Conservation (phyloP, 768 basidiomycete species). For the Suillus occidentalis region DNA sequence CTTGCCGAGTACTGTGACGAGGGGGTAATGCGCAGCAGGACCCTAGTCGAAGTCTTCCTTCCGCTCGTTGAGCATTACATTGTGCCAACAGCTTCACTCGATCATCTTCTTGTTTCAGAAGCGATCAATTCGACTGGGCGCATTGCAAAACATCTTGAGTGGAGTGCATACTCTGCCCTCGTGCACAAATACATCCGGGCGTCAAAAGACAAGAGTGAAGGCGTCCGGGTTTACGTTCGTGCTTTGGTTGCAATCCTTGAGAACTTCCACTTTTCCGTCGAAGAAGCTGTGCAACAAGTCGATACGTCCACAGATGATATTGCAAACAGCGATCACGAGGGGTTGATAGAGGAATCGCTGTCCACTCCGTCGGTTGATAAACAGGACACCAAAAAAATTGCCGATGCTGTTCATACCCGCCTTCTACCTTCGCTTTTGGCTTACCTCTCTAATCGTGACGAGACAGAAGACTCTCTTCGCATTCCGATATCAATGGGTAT, state of each 20-base stretch:
- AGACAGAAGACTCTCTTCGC: constrained; percentile 80
- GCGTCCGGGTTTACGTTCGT: constrained; percentile 82
- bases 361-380: constrained; percentile 12
- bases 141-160: constrained; percentile 73
- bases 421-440: constrained; percentile 78
- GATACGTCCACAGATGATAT: constrained; percentile 27
- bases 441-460: constrained; percentile 82
- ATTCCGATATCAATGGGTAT: constrained; percentile 89
- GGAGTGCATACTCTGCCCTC: constrained; percentile 80
- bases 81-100: constrained; percentile 54
- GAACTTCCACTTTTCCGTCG: constrained; percentile 90
- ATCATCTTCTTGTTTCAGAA: constrained; percentile 90
- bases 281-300: constrained; percentile 43
- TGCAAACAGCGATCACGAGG: constrained; percentile 32
- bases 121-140: constrained; percentile 79
- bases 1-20: constrained; percentile 75
- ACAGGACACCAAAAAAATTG: constrained; percentile 41
- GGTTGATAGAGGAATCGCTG: constrained; percentile 16
- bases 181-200: constrained; percentile 81
- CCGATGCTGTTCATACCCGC: constrained; percentile 71
- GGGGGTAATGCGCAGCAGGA: constrained; percentile 63
- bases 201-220: constrained; percentile 62
- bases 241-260: constrained; percentile 82
- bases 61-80: constrained; percentile 87
- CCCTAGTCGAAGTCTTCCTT: constrained; percentile 78